Evolutionary conservation across 352 stramenopile genomes (phyloP), one percentile per base, ranked within the genome.

Genomic region (Pythium rhizo-oryzae): DNA sequence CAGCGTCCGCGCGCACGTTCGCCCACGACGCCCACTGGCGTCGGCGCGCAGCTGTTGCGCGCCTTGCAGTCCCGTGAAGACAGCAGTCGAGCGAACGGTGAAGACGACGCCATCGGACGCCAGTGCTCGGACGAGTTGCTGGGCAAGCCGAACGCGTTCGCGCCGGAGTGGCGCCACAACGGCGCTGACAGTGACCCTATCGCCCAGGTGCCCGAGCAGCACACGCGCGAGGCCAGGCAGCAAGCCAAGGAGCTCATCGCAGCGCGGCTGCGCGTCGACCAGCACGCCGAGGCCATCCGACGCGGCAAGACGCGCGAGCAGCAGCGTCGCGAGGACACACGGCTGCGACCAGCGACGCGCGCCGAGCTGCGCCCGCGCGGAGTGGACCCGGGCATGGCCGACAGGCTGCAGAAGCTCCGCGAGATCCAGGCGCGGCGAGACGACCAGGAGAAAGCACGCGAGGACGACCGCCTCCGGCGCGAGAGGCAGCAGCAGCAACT

Each of bases 41-140:
- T 85, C 77, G 3, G 75, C 7, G 70, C 78, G 2, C 68, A 81
- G 23, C 59, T 91, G 7, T 43, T 89, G 4, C 69, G 50, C 18
- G 72, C 79, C 18, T 69, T 91, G 37, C 53, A 67, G 21, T 57
- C 43, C 1, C 53, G 68, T 13, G 61, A 72, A 30, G 16, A 8
- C 4, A 16, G 46, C n/a, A 30, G 46, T 16, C 19, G 25, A 9
- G 4, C 19, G 6, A 2, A 24, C 3, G 11, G 19, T 16, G 24
- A 33, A 11, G 58, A 37, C 65, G 72, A 44, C 24, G 56, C 21
- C 59, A 62, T 80, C 33, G 83, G 71, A 46, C 75, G 70, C 0
- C 75, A 84, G 28, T 92, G 80, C 23, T 81, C 71, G 4, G 80
- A 89, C 8, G 55, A 75, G 47, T 51, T 92, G n/a, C 68, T 92